Conservation (phyloP, 73 alveolate genomes). For the Uronychia setigera region DNA sequence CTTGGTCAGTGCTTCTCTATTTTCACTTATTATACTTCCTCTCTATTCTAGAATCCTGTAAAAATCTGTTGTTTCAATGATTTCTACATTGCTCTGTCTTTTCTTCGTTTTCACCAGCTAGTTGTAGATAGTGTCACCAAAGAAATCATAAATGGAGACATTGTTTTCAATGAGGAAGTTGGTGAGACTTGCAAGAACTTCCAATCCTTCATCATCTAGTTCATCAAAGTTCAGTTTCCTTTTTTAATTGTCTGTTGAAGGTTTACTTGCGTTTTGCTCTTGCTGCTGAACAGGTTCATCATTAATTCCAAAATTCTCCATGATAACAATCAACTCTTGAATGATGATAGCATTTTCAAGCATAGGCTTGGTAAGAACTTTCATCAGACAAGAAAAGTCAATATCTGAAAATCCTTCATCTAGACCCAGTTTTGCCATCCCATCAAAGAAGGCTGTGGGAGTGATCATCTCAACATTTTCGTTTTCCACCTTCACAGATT, state of each 20-base stretch:
- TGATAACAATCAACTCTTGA: conserved; percentile 51
- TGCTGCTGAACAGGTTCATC: no score
- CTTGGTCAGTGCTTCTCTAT: conserved; percentile 17
- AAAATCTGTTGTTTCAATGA: conserved; percentile 57
- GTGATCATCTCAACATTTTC: conserved; percentile 41
- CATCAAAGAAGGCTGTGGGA: conserved; percentile 55
- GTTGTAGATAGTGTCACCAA: conserved; percentile 47
- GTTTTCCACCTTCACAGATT: conserved; percentile 48
- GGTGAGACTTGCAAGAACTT: conserved; percentile 23
- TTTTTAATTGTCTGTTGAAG: neutral
- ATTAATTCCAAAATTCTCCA: conserved; percentile 69
- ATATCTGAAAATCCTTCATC: conserved; percentile 48
- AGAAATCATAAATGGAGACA: conserved; percentile 57
- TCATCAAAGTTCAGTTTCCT: conserved; percentile 22
- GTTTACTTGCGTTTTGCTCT: neutral
- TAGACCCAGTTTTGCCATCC: conserved; percentile 43
- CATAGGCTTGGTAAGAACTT: conserved; percentile 56
- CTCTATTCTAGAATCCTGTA: conserved; percentile 26
- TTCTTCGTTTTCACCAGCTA: conserved; percentile 66
- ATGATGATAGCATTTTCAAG: conserved; percentile 56
- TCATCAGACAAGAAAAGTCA: conserved; percentile 61
- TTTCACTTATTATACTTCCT: conserved; percentile 37
- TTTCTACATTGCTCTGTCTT: conserved; percentile 59
- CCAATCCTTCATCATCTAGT: conserved; percentile 27
- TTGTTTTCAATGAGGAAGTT: conserved; percentile 37